Evolutionary conservation across 108 stramenopile genomes (phyloP).

Genomic region (Cyclostephanos tholiformis): DNA sequence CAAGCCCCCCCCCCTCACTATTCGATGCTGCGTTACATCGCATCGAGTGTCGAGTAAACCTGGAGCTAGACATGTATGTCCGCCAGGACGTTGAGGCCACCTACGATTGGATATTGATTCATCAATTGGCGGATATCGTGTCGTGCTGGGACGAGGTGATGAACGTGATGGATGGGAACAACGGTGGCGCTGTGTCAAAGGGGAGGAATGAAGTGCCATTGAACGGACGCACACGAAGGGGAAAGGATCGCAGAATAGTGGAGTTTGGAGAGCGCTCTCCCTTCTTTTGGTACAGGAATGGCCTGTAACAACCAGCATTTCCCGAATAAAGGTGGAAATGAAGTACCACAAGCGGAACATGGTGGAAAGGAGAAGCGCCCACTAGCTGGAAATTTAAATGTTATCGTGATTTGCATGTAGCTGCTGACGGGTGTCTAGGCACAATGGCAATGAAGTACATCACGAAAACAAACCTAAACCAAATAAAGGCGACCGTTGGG

Average conservation of each 20-base stretch:
- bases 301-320: slow-evolving; percentile 11
- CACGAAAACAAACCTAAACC: too few species aligned
- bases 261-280: slow-evolving; percentile 45
- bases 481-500: too few species aligned
- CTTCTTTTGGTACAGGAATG: slow-evolving; percentile 43
- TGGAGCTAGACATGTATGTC: slow-evolving; percentile 55
- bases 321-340: too few species aligned
- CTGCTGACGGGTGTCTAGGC: too few species aligned
- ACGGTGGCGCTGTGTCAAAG: slow-evolving; percentile 8
- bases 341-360: too few species aligned
- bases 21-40: slow-evolving; percentile 52
- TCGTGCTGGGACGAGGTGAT: slow-evolving; percentile 56
- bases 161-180: slow-evolving; percentile 30
- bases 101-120: slow-evolving; percentile 75
- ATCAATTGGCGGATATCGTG: slow-evolving; percentile 60
- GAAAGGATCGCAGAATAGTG: slow-evolving; percentile 41
- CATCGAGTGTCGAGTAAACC: slow-evolving; percentile 60
- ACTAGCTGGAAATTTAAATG: too few species aligned
- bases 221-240: slow-evolving; percentile 35
- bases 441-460: too few species aligned
- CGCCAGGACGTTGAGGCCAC: slow-evolving; percentile 51
- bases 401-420: too few species aligned
- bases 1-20: slow-evolving; percentile 27
- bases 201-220: not conserved
- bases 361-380: too few species aligned